Evolutionary conservation across 257 asterid species (phyloP).

Genomic region (Orobanche coerulescens): DNA sequence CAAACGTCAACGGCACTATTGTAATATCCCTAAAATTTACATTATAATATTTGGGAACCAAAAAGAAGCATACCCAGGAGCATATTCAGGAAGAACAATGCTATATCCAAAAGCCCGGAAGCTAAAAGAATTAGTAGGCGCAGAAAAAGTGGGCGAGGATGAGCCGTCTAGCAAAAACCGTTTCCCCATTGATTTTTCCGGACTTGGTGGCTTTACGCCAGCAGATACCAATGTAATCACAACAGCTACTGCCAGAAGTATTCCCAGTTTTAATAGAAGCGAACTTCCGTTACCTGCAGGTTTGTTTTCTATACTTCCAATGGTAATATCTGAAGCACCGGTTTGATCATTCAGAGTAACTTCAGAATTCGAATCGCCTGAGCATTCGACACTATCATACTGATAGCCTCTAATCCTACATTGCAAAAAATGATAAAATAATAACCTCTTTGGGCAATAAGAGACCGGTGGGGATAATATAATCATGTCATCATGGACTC

Average conservation of each 20-base stretch:
- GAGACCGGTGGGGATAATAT: not conserved
- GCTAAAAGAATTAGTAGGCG: slow-evolving; percentile 46
- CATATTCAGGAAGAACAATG: slow-evolving; percentile 66
- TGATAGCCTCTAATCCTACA: slow-evolving; percentile 46
- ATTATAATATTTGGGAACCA: too few relatives aligned
- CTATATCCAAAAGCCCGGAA: slow-evolving; percentile 65
- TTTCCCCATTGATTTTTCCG: slow-evolving; percentile 46
- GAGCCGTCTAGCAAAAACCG: slow-evolving; percentile 38
- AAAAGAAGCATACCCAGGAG: slow-evolving; percentile 65
- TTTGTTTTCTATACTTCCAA: slow-evolving; percentile 27
- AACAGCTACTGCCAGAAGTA: slow-evolving; percentile 60
- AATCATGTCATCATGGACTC: not conserved
- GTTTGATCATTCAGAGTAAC: slow-evolving; percentile 27
- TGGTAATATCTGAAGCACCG: slow-evolving; percentile 22
- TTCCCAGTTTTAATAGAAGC: slow-evolving; percentile 54
- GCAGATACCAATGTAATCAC: slow-evolving; percentile 46
- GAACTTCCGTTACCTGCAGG: slow-evolving; percentile 29
- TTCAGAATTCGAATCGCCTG: slow-evolving; percentile 24
- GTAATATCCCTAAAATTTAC: too few relatives aligned
- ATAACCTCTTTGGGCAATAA: not conserved
- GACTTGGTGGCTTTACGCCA: slow-evolving; percentile 38
- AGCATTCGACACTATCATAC: slow-evolving; percentile 32
- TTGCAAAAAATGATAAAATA: not conserved
- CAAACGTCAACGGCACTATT: too few relatives aligned
- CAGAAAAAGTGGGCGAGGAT: slow-evolving; percentile 32